Percentiles rank a stretch among this genome's conserved stretches.
Evolutionary conservation across 768 basidiomycete species (phyloP).

Genomic region (Psilocybe azurescens): DNA sequence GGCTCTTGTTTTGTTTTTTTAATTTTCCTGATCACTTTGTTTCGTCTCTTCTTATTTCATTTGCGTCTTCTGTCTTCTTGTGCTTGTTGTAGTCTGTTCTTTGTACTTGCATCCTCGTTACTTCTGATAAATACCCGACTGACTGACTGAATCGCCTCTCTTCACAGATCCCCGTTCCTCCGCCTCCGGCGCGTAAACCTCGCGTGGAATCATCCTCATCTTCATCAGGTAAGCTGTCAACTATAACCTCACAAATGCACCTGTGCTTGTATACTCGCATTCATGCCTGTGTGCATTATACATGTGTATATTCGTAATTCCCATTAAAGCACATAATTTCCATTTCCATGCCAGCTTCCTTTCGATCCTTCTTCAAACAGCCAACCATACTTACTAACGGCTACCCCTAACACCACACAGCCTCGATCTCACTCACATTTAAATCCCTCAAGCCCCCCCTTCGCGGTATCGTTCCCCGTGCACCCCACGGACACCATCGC

Average conservation of each 20-base stretch:
- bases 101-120: not conserved
- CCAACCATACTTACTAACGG: not conserved
- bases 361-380: not conserved
- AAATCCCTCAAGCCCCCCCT: slow-evolving; percentile 90
- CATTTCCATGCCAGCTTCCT: not conserved
- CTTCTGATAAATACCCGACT: not conserved
- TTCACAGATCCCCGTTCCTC: slow-evolving; percentile 59
- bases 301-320: not conserved
- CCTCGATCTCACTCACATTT: slow-evolving; percentile 74
- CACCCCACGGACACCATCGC: slow-evolving; percentile 85
- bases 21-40: too few relatives aligned
- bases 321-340: not conserved
- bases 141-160: not conserved
- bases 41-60: not conserved
- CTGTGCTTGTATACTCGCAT: not conserved
- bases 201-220: slow-evolving; percentile 26
- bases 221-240: slow-evolving; percentile 24
- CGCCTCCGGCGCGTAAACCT: slow-evolving; percentile 60
- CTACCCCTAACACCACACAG: slow-evolving; percentile 25
- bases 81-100: not conserved
- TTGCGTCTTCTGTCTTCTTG: not conserved
- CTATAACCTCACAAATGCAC: not conserved
- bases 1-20: too few relatives aligned
- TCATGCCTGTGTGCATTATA: not conserved
- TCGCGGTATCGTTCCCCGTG: slow-evolving; percentile 72